Conservation (phyloP, 2,329 filamentous ascomycete genomes). For the Penicillium sp. region DNA sequence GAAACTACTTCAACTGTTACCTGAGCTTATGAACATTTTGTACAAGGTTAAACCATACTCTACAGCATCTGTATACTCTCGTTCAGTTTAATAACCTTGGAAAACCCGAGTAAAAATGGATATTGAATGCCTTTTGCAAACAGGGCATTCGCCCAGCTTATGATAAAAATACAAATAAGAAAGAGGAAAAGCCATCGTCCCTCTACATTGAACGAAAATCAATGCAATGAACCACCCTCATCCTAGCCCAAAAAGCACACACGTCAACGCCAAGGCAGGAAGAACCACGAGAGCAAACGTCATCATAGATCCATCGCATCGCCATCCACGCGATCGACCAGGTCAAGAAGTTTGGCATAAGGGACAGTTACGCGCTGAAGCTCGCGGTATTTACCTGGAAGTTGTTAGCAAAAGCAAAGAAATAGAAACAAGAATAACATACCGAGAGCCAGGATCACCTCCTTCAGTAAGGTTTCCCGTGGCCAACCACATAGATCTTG, state of each 20-base stretch:
- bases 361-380: slow-evolving; percentile 91
- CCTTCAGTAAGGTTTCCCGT: slow-evolving; percentile 77
- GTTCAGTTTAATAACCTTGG: too few relatives aligned
- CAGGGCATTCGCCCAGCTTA: not conserved
- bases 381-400: slow-evolving; percentile 85
- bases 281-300: not conserved
- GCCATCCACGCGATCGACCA: slow-evolving; percentile 37
- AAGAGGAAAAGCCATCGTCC: not conserved
- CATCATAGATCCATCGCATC: slow-evolving; percentile 38
- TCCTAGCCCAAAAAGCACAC: slow-evolving; percentile 8
- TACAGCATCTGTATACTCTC: too few relatives aligned
- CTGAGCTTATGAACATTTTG: too few relatives aligned
- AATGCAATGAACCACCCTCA: slow-evolving; percentile 9
- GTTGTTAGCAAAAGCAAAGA: slow-evolving; percentile 3
- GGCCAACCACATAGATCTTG: slow-evolving; percentile 87
- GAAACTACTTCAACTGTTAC: too few relatives aligned
- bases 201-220: not conserved
- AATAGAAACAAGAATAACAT: slow-evolving; percentile 34
- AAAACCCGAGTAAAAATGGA: too few relatives aligned
- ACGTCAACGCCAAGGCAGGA: slow-evolving; percentile 18
- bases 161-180: not conserved
- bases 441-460: slow-evolving; percentile 90
- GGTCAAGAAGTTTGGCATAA: slow-evolving; percentile 76
- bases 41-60: too few relatives aligned
- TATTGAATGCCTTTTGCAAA: not conserved